Base-by-base conservation (phyloP, 2,329 filamentous ascomycete species). In the Alternaria sp. region DNA sequence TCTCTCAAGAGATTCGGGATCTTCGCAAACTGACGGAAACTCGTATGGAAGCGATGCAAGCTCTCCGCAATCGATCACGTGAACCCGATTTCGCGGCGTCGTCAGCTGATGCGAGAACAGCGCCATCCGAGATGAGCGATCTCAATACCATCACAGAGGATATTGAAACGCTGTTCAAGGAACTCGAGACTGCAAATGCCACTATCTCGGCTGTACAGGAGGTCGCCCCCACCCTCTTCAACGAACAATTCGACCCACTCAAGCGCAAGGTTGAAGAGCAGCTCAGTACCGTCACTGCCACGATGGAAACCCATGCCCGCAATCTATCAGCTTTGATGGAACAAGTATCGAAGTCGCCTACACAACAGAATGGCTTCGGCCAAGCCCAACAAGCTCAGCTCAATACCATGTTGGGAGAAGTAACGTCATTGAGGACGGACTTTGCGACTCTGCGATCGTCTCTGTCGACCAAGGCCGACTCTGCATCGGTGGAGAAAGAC, bases 231-330 rank as follows among this genome's bases (percentile, higher is more conserved):
- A 25, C 25, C 7, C 50, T 65, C 11, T 67, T 67, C 43, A 54
- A 15, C 5, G n/a, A 59, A 11, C 56, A 61, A 8, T 62, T 69
- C 19, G 65, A 64, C n/a, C 59, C 58, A 17, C 57, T 67, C 43
- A 66, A 64, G 36, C 8, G 43, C 9, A 26, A 6, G 6, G 11
- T 66, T 12, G 57, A 62, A 11, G 10, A 44, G 7, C 47, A 46
- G 15, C 6, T 61, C 5, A 6, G 26, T 3, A 21, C 13, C 6
- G 52, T 45, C 17, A 26, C 21, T 28, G 17, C 19, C 4, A 51
- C 46, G 19, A 21, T 61, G 8, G 55, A 58, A 15, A 8, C 4
- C 25, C 6, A 25, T 17, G 19, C 25, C 21, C n/a, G 9, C 15
- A 21, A 57, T 26, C 17, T 49, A 11, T 30, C n/a, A 12, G 17